These are phyloP conservation scores for Fusarium pseudograminearum DNA, from an alignment of 2,329 filamentous ascomycete genomes.

Conservation along the genomic window DNA sequence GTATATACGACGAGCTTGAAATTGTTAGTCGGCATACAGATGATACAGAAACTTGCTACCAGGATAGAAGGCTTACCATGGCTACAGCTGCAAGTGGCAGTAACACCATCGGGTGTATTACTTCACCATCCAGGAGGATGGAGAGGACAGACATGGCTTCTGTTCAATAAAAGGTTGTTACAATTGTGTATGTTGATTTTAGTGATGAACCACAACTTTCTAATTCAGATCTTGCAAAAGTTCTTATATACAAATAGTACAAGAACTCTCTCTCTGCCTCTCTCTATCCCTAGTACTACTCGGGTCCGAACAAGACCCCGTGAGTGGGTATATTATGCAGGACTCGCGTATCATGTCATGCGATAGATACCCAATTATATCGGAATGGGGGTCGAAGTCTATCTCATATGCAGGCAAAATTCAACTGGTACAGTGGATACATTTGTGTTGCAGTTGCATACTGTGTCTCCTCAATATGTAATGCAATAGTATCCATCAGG, in stretches of 20 bases:
- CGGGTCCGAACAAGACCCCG: not conserved
- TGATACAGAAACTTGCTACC: no score
- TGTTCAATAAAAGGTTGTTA: accelerated
- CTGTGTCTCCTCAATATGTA: not conserved
- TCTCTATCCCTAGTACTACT: not conserved
- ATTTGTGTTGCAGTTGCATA: not conserved
- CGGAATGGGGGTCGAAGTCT: accelerated
- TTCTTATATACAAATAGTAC: no score
- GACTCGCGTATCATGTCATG: not conserved
- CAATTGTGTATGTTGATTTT: not conserved
- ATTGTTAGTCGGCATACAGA: not conserved
- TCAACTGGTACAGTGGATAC: accelerated
- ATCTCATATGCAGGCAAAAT: not conserved
- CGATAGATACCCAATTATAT: not conserved
- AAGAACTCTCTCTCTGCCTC: no score
- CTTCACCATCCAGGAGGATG: not conserved
- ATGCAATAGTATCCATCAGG: no score
- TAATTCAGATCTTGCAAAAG: accelerated
- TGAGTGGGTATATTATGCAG: not conserved
- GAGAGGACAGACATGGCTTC: not conserved
- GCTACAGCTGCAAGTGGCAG: no score
- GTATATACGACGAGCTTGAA: not conserved
- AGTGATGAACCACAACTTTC: not conserved
- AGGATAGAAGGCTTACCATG: not conserved
- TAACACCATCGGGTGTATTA: not conserved